These are phyloP conservation scores for Porogramme epimiltina DNA, from an alignment of 1,284 basidiomycete genomes.

Conservation along the genomic window DNA sequence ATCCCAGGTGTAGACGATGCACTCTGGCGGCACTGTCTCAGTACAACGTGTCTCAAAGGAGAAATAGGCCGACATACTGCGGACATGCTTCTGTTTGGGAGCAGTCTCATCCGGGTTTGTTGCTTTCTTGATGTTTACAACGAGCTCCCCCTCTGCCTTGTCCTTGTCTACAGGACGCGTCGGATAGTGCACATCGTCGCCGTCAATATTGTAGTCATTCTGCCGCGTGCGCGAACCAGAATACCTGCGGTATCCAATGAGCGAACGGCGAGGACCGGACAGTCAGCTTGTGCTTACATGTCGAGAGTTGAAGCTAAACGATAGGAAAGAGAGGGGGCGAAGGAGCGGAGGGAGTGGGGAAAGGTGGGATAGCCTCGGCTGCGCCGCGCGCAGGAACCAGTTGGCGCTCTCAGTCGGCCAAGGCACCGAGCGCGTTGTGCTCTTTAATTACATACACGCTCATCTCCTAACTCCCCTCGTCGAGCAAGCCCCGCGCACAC, in stretches of 20 bases:
- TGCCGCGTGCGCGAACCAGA: conserved; percentile 33
- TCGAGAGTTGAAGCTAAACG: no score
- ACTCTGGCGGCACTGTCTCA: conserved; percentile 58
- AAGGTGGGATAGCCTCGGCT: background rate
- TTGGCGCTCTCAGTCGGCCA: no score
- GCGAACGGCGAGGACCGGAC: no score
- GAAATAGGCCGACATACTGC: conserved; percentile 67
- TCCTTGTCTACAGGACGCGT: conserved; percentile 97
- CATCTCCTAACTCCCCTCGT: no score
- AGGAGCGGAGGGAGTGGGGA: background rate
- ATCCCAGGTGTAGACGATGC: conserved; percentile 98
- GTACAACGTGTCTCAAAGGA: background rate
- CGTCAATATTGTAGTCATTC: conserved; percentile 66
- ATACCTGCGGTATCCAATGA: no score
- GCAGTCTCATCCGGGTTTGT: conserved; percentile 91
- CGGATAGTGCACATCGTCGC: conserved; percentile 84
- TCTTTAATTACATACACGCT: no score
- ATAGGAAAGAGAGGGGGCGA: background rate
- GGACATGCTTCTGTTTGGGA: conserved; percentile 96
- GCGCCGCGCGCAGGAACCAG: no score
- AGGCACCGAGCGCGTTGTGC: no score
- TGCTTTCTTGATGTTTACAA: conserved; percentile 95
- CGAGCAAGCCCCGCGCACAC: no score
- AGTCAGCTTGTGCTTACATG: no score
- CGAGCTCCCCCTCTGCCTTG: conserved; percentile 91